These are phyloP conservation scores for Capsicum rhomboideum DNA, from an alignment of 257 asterid genomes.

Conservation along the genomic window DNA sequence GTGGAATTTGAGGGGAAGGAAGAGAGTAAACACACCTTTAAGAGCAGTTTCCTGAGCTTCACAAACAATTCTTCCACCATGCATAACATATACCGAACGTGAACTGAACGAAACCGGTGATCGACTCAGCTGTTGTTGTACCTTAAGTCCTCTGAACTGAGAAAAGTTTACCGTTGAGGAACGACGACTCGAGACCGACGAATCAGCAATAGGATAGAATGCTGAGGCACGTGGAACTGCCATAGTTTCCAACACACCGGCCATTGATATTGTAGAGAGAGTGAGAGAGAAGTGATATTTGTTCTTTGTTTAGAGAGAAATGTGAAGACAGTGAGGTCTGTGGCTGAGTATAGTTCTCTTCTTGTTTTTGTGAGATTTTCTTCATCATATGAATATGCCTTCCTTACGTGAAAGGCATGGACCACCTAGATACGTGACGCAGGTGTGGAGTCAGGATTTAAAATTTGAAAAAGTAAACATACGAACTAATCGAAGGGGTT, in stretches of 20 bases:
- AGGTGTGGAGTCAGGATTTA: no score
- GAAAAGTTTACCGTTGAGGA: slow-evolving; percentile 39
- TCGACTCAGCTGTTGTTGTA: slow-evolving; percentile 35
- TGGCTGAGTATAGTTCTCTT: background rate
- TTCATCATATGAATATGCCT: background rate
- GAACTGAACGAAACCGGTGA: slow-evolving; percentile 29
- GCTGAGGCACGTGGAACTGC: slow-evolving; percentile 59
- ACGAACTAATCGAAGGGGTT: no score
- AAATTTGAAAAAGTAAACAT: no score
- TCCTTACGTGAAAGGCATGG: no score
- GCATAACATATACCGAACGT: slow-evolving; percentile 18
- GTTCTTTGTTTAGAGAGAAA: no score
- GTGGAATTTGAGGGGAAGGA: background rate
- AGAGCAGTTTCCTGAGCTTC: slow-evolving; percentile 74
- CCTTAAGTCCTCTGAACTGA: slow-evolving; percentile 51
- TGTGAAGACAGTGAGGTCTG: slow-evolving; percentile 1
- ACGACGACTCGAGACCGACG: slow-evolving; percentile 17
- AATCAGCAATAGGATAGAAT: slow-evolving; percentile 33
- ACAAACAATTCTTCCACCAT: slow-evolving; percentile 55
- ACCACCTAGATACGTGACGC: no score
- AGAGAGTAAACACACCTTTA: slow-evolving; percentile 29
- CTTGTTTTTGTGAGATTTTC: background rate
- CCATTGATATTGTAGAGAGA: slow-evolving; percentile 34
- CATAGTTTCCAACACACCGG: slow-evolving; percentile 61
- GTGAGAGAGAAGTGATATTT: background rate